Conservation (phyloP, 2,329 filamentous ascomycete genomes). For the Cucurbitaria berberidis region DNA sequence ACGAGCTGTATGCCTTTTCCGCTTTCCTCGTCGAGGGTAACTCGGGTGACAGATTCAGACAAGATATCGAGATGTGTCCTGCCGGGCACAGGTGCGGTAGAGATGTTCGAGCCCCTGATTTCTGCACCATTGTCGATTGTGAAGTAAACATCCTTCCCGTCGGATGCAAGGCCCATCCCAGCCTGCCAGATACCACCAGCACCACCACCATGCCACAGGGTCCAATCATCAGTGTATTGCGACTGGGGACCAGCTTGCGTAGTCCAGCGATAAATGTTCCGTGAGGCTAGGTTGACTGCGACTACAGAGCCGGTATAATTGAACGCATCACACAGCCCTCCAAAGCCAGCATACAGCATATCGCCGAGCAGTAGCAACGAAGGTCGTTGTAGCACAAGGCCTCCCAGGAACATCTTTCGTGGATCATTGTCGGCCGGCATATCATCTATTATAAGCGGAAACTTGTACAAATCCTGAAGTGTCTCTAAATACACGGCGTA, state of each 20-base stretch:
- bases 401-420: slow-evolving; percentile 59
- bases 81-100: slow-evolving; percentile 4
- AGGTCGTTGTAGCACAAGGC: slow-evolving; percentile 60
- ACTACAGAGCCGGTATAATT: slow-evolving; percentile 57
- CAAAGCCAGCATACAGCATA: slow-evolving; percentile 61
- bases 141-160: slow-evolving; percentile 28
- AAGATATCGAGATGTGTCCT: slow-evolving; percentile 13
- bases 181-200: slow-evolving; percentile 25
- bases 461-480: slow-evolving; percentile 50
- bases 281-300: slow-evolving; percentile 21
- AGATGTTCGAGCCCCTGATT: slow-evolving; percentile 1
- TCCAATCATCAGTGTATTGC: slow-evolving; percentile 23
- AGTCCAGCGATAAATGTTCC: slow-evolving; percentile 19
- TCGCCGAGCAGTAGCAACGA: slow-evolving; percentile 55
- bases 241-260: slow-evolving; percentile 20
- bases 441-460: slow-evolving; percentile 59
- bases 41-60: slow-evolving; percentile 15
- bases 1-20: slow-evolving; percentile 18
- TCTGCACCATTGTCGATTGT: slow-evolving; percentile 20
- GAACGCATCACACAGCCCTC: slow-evolving; percentile 62
- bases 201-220: slow-evolving; percentile 23
- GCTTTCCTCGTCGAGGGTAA: slow-evolving; percentile 8
- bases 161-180: slow-evolving; percentile 21
- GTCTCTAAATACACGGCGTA: slow-evolving; percentile 51
- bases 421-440: slow-evolving; percentile 55